A percentile compares a stretch with the other conserved stretches of the same genome.
Evolutionary conservation across 768 basidiomycete genomes (phyloP).

Genomic region (Lyophyllum shimeji): DNA sequence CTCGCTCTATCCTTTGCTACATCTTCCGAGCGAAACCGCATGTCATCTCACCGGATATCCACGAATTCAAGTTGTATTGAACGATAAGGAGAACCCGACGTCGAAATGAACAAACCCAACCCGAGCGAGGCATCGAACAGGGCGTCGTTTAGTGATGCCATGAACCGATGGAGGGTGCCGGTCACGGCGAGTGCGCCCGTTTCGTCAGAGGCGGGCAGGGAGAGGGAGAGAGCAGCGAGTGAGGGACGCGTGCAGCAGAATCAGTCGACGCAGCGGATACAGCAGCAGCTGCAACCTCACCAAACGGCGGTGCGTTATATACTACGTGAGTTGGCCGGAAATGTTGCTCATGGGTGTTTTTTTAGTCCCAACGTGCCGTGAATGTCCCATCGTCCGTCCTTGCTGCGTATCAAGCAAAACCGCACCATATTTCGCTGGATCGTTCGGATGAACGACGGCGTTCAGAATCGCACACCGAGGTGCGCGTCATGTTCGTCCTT

Average conservation of each 20-base stretch:
- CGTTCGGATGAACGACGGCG: not conserved
- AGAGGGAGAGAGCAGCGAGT: not conserved
- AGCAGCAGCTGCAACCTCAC: not conserved
- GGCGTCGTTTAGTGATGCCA: too few relatives aligned
- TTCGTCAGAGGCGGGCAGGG: too few relatives aligned
- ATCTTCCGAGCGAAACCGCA: too few relatives aligned
- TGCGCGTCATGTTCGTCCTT: not conserved
- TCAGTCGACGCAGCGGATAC: not conserved
- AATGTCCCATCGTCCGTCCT: conserved; percentile 8
- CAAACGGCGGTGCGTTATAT: not conserved
- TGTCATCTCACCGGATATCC: too few relatives aligned
- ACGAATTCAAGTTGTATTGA: too few relatives aligned
- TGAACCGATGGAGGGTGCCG: too few relatives aligned
- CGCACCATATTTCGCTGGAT: not conserved
- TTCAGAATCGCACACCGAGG: conserved; percentile 1
- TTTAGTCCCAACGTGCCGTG: not conserved
- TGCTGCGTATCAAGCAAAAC: not conserved
- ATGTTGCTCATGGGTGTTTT: not conserved
- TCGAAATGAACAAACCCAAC: too few relatives aligned
- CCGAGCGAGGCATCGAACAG: too few relatives aligned
- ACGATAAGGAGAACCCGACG: too few relatives aligned
- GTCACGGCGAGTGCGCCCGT: too few relatives aligned
- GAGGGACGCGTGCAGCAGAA: not conserved
- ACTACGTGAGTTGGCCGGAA: not conserved
- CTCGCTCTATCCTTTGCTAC: too few relatives aligned